Conservation (phyloP, 371 early-diverging fungal species). For the Apophysomyces ossiformis region DNA sequence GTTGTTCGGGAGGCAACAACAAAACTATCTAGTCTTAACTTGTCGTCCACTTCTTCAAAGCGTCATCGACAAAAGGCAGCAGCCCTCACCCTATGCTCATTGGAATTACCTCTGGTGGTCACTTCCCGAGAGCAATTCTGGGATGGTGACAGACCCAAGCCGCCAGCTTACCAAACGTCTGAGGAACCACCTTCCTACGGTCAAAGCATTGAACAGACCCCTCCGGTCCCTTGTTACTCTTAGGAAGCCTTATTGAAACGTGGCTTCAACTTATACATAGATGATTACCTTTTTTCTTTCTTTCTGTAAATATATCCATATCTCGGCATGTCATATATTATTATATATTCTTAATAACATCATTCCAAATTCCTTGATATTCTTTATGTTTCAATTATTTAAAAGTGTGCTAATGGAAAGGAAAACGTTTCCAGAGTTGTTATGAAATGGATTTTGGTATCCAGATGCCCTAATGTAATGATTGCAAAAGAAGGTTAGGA, state of each 20-base stretch:
- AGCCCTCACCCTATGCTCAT: slow-evolving; percentile 30
- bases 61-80: not conserved
- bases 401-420: too few relatives aligned
- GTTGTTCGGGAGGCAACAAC: not conserved
- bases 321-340: not conserved
- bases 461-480: too few relatives aligned
- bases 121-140: slow-evolving; percentile 50
- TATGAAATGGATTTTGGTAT: not conserved
- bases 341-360: too few relatives aligned
- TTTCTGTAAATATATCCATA: not conserved
- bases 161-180: slow-evolving; percentile 38
- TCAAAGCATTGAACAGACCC: slow-evolving; percentile 34
- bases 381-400: too few relatives aligned
- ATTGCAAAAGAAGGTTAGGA: too few relatives aligned
- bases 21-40: not conserved
- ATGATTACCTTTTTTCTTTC: not conserved
- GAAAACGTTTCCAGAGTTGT: not conserved
- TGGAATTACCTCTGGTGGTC: slow-evolving; percentile 50
- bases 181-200: slow-evolving; percentile 49
- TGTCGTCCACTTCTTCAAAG: not conserved
- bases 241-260: not conserved
- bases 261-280: not conserved
- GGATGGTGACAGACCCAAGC: slow-evolving; percentile 28
- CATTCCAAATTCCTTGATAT: too few relatives aligned
- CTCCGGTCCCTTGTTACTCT: slow-evolving; percentile 45